Evolutionary conservation across 495 filamentous ascomycete genomes (phyloP), one percentile per base, ranked within the genome.

Genomic region (Aspergillus ostianus): DNA sequence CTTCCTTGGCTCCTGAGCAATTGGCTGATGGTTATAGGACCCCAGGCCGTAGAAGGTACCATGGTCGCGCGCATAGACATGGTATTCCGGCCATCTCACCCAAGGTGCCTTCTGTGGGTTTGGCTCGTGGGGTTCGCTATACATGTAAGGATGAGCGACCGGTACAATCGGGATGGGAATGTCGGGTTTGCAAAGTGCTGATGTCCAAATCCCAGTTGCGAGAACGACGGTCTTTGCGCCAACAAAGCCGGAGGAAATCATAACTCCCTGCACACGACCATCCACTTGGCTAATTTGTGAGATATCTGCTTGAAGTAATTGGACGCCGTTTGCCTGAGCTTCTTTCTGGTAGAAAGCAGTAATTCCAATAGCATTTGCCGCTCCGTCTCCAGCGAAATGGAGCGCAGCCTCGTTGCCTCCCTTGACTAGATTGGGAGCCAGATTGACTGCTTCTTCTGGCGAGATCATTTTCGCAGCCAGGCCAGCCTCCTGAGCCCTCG

Each of bases 91-190:
- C 66, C 67, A 75, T 32, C 72, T 63, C 17, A 75, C 65, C 47
- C 63, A 75, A 26, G 72, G 72, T 0, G 55, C 57, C 41, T 60
- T 64, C 36, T 56, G 56, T 8, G 53, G 2, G 17, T 61, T 64
- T 13, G 59, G 61, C 32, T 62, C 57, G 18, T 62, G 61, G 18
- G 67, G 56, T 3, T 56, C 45, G 30, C 66, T 69, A 30, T 70
- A 73, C 47, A 72, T 73, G 55, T 73, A 75, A 2, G 72, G 72
- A 49, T 75, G 72, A 30, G 67, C 70, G 15, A 75, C 72, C 0
- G 72, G 70, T 6, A 75, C 58, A 17, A 75, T 64, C 3, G 72
- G 70, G 13, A 75, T 57, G 4, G 72, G 70, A 4, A 61, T 47
- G 21, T 61, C 67, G 51, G 64, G 51, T 5, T 58, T 55, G 46